Evolutionary conservation across 257 asterid genomes (phyloP), one percentile per base, ranked within the genome.

Genomic region (Scutellaria baicalensis): DNA sequence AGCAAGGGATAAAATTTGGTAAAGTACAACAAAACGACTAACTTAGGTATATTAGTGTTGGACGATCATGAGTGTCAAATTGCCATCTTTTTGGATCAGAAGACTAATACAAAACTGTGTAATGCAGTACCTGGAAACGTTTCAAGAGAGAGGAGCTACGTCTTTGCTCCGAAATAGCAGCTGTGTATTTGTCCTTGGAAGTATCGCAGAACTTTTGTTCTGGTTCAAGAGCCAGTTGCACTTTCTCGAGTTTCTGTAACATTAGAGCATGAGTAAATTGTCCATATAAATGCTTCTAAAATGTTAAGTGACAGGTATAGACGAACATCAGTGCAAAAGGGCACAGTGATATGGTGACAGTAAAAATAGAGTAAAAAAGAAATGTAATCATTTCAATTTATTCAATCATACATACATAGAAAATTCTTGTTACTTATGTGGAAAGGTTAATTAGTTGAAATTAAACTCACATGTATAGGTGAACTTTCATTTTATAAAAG

Each of bases 201-300:
- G 77, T 64, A 47, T 86, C 83, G 14, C 76, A 78, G 27, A 39
- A 71, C 73, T 78, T 83, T 64, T 83, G 84, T 76, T 84, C 91
- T 8, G 81, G 70, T 71, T 87, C 80, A 31, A 74, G 73, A 0
- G 82, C 74, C 43, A 54, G 65, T 68, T 84, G 86, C 66, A 75
- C 85, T 76, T 84, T 91, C 59, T 78, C 89, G 47, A 80, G 85
- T 82, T 89, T 91, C 96, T 91, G 87, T 16, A 49, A 63, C 61
- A 60, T 75, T 42, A 35, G 48, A 33, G 9, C 71, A 51, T 12
- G 1, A 38, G 74, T 57, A 54, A 21, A 57, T 47, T 10, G 48
- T 52, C 27, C 31, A 35, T 8, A 39, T 45, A 69, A 72, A 14
- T 2, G n/a, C 47, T 57, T 36, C 17, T 51, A 12, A 11, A 51